These are phyloP conservation scores for Leccinellum rugosiceps DNA, from an alignment of 768 basidiomycete genomes.

Conservation along the genomic window DNA sequence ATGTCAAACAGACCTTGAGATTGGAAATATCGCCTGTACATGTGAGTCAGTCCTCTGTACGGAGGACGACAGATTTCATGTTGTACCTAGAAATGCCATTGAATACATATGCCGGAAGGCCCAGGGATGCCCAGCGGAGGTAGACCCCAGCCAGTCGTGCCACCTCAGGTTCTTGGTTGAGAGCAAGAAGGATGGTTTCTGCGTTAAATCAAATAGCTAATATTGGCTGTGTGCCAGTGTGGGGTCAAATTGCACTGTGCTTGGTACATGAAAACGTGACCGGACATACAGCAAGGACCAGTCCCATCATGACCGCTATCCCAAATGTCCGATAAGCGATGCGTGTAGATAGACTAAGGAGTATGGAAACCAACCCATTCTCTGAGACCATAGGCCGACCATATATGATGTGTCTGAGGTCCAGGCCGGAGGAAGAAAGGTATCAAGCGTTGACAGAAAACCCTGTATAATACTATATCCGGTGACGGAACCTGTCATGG, in stretches of 20 bases:
- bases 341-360: background rate
- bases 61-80: background rate
- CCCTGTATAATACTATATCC: conserved; percentile 72
- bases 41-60: background rate
- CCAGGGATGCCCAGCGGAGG: conserved; percentile 70
- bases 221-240: conserved; percentile 48
- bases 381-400: conserved; percentile 88
- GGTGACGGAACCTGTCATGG: conserved; percentile 66
- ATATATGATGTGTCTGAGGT: conserved; percentile 80
- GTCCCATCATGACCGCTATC: conserved; percentile 59
- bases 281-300: conserved; percentile 54
- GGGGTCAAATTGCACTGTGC: background rate
- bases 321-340: conserved; percentile 6
- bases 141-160: conserved; percentile 74
- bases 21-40: conserved; percentile 53
- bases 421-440: conserved; percentile 93
- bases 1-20: conserved; percentile 83
- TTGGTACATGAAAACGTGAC: background rate
- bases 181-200: conserved; percentile 69
- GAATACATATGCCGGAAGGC: conserved; percentile 72
- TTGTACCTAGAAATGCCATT: conserved; percentile 51
- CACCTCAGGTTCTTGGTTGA: conserved; percentile 82
- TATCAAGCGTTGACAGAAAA: conserved; percentile 83
- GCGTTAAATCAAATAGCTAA: conserved; percentile 77
- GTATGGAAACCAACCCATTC: conserved; percentile 60